Evolutionary conservation across 202 grass and related monocot genomes (phyloP), one percentile per base, ranked within the genome.

Genomic region (Setaria viridis): DNA sequence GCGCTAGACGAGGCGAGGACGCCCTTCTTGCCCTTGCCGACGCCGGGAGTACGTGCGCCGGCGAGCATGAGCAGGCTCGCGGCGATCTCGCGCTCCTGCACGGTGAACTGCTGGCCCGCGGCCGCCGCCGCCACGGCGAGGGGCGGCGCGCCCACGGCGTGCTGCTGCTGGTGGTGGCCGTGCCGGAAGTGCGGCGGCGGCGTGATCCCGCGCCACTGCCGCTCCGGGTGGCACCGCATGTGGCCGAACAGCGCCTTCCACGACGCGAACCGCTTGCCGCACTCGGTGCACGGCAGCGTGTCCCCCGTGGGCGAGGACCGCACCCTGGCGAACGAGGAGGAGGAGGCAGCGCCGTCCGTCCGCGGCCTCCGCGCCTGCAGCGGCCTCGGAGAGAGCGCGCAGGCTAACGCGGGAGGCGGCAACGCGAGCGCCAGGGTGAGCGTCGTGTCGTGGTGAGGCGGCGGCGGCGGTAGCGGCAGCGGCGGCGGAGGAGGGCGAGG

Each of bases 201-300:
- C 78, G 60, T 97, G 82, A 97, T 91, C 72, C 91, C 94, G 55
- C 94, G 92, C 90, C 92, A 97, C 63, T 78, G 72, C 21, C 92
- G 88, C 78, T 97, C 88, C 5, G 94, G 92, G 84, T 97, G 94
- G 86, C 86, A 88, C 1, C 94, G 88, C 94, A 94, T 97, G 86
- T 97, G 94, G 19, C 92, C 94, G 37, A 89, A 90, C 29, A 91
- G 80, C 7, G 94, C 94, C 79, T 97, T 97, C 70, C 56, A 70
- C 11, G 94, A 91, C 2, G 17, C 54, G 88, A 92, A 97, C 50
- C 0, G 62, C 86, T 83, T 94, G 10, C 81, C 85, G 65, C 94
- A 97, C 86, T 92, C 92, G 20, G 57, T 89, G 90, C 94, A 97
- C 16, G 91, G 85, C n/a, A 77, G 77, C 33, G 83, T 34, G 25